Evolutionary conservation across 1,284 basidiomycete species (phyloP), one percentile per base, ranked within the genome.

Genomic region (Tremellales sp.): DNA sequence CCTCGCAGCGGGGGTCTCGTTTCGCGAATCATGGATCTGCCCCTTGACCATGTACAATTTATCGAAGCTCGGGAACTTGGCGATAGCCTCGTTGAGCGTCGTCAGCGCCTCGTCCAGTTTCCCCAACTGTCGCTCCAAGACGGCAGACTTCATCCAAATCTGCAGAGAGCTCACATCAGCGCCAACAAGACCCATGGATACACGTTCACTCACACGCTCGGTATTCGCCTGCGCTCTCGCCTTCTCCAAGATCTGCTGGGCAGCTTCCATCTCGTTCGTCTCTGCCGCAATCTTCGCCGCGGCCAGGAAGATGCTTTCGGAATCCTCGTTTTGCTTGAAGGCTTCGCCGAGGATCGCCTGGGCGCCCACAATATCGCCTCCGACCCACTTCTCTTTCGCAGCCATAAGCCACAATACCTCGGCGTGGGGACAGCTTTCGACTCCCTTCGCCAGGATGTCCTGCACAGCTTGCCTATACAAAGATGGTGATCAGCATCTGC

Each of bases 91-190:
- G n/a, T 81, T 77, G 12, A 91, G 77, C 0, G 85, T 85, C 53
- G 81, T 75, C 6, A 97, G 77, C 0, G 92, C 90, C 4, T 78
- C 78, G n/a, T 81, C 78, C 5, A 81, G 74, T 50, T 84, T 79
- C 1, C 85, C 86, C 66, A 93, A 85, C 64, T 94, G 86, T 3
- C 93, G 81, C 66, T 97, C 92, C 57, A 98, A 91, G 1, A 91
- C 86, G 1, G 87, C 92, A 5, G 87, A 91, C 71, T 98, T 98
- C 87, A 97, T 89, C 94, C 94, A 98, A 46, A 95, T 93, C 89
- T 92, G 60, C 4, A 9, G 1, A 38, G 9, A 31, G 18, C 39
- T 51, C 13, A 51, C 40, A 31, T n/a, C 31, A 29, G 16, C 25
- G 3, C 29, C 34, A 36, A n/a, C 16, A 34, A 25, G 28, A 9